Conservation (phyloP, 1,139 yeast genomes). For the Lodderomyces orthopsilosis region DNA sequence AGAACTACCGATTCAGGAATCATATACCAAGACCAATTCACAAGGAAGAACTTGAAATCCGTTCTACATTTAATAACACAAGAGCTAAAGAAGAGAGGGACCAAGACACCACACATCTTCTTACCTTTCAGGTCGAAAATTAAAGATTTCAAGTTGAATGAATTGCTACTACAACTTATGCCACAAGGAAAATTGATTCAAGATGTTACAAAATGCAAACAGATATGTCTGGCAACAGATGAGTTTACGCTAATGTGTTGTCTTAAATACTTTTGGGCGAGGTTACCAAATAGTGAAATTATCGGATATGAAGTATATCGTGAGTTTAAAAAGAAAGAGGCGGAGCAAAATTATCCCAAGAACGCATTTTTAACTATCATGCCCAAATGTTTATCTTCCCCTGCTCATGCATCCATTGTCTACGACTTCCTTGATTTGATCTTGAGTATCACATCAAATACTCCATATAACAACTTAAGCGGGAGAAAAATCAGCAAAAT, state of each 20-base stretch:
- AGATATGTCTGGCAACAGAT: slow-evolving; percentile 47
- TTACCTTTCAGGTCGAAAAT: slow-evolving; percentile 70
- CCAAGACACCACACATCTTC: slow-evolving; percentile 61
- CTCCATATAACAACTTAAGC: slow-evolving; percentile 73
- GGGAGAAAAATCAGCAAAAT: slow-evolving; percentile 78
- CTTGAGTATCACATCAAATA: slow-evolving; percentile 78
- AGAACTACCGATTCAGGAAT: slow-evolving; percentile 14
- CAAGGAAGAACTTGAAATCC: slow-evolving; percentile 61
- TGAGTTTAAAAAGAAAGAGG: slow-evolving; percentile 65
- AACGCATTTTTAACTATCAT: slow-evolving; percentile 73
- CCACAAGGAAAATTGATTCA: slow-evolving; percentile 45
- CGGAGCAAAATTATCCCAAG: slow-evolving; percentile 61
- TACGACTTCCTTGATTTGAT: slow-evolving; percentile 82
- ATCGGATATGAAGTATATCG: slow-evolving; percentile 85
- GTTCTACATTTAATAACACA: slow-evolving; percentile 66
- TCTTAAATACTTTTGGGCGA: slow-evolving; percentile 80
- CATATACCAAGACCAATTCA: slow-evolving; percentile 40
- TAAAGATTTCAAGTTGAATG: slow-evolving; percentile 53
- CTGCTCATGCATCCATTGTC: slow-evolving; percentile 86
- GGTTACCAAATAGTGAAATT: slow-evolving; percentile 75
- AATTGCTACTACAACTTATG: slow-evolving; percentile 50
- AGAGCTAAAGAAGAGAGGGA: slow-evolving; percentile 55
- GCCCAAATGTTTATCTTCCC: slow-evolving; percentile 81
- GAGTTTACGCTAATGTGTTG: slow-evolving; percentile 70
- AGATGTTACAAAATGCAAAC: slow-evolving; percentile 32